Base-by-base conservation (phyloP, 352 stramenopile genomes). In the Globisporangium nunn region DNA sequence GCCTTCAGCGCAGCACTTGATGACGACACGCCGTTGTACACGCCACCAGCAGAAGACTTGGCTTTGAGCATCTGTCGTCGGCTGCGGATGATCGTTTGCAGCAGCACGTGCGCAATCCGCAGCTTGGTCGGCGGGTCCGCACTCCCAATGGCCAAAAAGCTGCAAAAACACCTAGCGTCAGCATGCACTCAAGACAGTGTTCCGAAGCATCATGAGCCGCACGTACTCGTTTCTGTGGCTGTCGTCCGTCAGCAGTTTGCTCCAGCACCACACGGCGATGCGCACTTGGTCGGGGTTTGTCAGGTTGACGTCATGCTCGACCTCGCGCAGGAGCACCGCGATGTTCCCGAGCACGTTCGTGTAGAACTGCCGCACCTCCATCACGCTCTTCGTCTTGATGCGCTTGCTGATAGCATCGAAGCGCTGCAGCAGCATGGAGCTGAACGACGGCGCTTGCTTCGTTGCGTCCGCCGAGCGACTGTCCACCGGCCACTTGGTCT, bases 21-120 rank as follows among this genome's bases (percentile, higher is more conserved):
- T 7, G 55, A 41, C 12, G 49, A 31, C 12, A 52, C 56, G 29
- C 48, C 47, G 49, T 56, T 62, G 31, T 56, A 61, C 28, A 47
- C 28, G 11, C 29, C 52, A 11, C 45, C 45, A 31, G 46, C 31
- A 2, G 44, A 37, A n/a, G 43, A 53, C 55, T 87, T 89, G 2
- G 73, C 63, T 54, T 90, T 90, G 23, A 85, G 75, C 79, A 90
- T 90, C 64, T 90, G 79, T 10, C 79, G 75, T 17, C 77, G 74
- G 54, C 79, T 90, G 33, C 79, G 79, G 48, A 87, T 71, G 54
- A 90, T 90, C 18, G 73, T 84, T 57, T 87, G 79, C 17, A 77
- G 66, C 29, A 90, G 59, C 50, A 75, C 50, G 53, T 75, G 68
- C 4, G 75, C 66, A 23, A 90, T 50, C 8, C 61, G 64, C 40